Percentiles rank a stretch among this genome's conserved stretches.
Evolutionary conservation across 345 rosid species (phyloP).

Genomic region (Excoecaria agallocha): DNA sequence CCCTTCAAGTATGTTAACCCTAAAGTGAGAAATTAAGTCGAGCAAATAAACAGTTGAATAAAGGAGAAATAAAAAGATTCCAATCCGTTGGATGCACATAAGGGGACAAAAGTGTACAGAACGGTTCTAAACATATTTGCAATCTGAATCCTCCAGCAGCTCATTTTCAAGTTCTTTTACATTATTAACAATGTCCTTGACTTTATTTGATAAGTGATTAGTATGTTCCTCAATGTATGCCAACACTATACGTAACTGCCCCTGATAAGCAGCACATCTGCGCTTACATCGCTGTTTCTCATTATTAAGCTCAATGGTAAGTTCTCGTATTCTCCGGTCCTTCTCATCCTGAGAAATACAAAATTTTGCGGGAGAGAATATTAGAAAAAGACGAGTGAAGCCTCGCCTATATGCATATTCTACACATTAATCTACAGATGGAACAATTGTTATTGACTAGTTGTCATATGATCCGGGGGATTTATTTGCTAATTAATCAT

Average conservation of each 20-base stretch:
- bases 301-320: constrained; percentile 42
- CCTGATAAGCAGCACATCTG: constrained; percentile 39
- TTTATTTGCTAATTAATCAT: background rate
- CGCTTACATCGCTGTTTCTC: constrained; percentile 46
- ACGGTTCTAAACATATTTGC: constrained; percentile 12
- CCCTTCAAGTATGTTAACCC: too few relatives aligned
- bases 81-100: background rate
- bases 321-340: constrained; percentile 44
- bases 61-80: too few relatives aligned
- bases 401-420: too few relatives aligned
- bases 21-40: too few relatives aligned
- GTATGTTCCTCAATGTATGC: constrained; percentile 47
- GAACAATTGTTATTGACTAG: background rate
- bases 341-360: constrained; percentile 40
- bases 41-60: too few relatives aligned
- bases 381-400: background rate
- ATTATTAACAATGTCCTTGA: constrained; percentile 36
- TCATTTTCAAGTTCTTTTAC: constrained; percentile 41
- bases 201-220: constrained; percentile 37
- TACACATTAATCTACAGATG: background rate
- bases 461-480: background rate
- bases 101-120: background rate
- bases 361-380: background rate
- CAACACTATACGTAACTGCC: constrained; percentile 31
- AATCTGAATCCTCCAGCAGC: constrained; percentile 28